phyloP scores from a whole-genome alignment of 805 yeast species.

The Starmerella floricola region DNA sequence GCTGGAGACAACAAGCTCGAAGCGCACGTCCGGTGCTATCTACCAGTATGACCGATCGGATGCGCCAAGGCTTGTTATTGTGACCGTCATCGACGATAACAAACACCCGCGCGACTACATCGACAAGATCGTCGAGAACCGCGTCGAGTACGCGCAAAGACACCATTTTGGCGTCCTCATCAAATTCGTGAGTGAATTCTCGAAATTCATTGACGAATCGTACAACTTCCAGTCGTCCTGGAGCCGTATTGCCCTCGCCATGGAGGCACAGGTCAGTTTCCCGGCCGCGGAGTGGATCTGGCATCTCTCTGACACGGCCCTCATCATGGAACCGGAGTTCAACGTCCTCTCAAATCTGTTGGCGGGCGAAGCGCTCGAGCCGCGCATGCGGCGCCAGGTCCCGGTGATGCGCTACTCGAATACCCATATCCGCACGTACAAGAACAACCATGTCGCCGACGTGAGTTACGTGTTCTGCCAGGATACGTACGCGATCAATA shows the following conservation, averaged over 20 bases:
- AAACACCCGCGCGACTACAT: slow-evolving; percentile 50
- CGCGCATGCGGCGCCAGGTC: slow-evolving; percentile 52
- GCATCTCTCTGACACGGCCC: slow-evolving; percentile 62
- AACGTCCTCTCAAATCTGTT: slow-evolving; percentile 50
- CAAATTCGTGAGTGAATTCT: slow-evolving; percentile 75
- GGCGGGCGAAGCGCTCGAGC: slow-evolving; percentile 47
- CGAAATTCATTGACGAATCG: slow-evolving; percentile 20
- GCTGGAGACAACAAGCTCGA: slow-evolving; percentile 5
- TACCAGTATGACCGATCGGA: slow-evolving; percentile 19
- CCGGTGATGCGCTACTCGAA: slow-evolving; percentile 43
- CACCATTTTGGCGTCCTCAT: slow-evolving; percentile 75
- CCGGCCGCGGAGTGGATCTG: slow-evolving; percentile 86
- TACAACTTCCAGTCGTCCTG: slow-evolving; percentile 34
- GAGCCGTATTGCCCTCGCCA: slow-evolving; percentile 50
- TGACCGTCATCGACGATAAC: slow-evolving; percentile 72
- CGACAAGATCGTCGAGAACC: slow-evolving; percentile 64
- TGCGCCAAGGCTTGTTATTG: slow-evolving; percentile 43
- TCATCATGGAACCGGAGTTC: slow-evolving; percentile 59
- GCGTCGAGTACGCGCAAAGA: slow-evolving; percentile 75
- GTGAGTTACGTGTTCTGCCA: slow-evolving; percentile 59
- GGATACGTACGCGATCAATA: slow-evolving; percentile 47
- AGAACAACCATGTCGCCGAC: slow-evolving; percentile 42
- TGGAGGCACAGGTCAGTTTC: slow-evolving; percentile 89
- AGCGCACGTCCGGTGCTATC: slow-evolving; percentile 9
- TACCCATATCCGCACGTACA: slow-evolving; percentile 42